These are phyloP conservation scores for Pisolithus sp. DNA, from an alignment of 768 basidiomycete species.

Conservation along the genomic window DNA sequence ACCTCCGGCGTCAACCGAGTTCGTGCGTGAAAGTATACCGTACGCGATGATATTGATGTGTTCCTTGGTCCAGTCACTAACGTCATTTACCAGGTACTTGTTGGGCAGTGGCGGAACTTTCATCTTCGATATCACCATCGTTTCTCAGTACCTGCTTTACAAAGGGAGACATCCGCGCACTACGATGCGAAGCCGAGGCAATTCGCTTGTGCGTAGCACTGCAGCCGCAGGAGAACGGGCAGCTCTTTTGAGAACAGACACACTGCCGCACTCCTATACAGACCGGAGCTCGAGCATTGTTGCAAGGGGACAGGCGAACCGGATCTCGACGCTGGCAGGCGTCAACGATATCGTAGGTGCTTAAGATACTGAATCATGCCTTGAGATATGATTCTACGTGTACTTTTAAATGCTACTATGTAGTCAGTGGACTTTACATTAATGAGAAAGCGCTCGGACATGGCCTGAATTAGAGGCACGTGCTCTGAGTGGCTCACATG, in stretches of 20 bases:
- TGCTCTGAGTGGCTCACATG: too few relatives aligned
- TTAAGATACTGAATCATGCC: too few relatives aligned
- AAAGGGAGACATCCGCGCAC: slow-evolving; percentile 39
- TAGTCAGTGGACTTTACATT: too few relatives aligned
- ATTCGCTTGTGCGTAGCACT: slow-evolving; percentile 19
- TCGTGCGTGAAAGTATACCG: slow-evolving; percentile 80
- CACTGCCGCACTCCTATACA: slow-evolving; percentile 24
- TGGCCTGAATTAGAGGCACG: too few relatives aligned
- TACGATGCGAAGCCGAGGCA: slow-evolving; percentile 20
- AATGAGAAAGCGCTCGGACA: too few relatives aligned
- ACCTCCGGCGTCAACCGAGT: slow-evolving; percentile 54
- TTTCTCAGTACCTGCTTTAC: slow-evolving; percentile 80
- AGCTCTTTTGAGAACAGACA: slow-evolving; percentile 41
- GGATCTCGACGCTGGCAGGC: slow-evolving; percentile 23
- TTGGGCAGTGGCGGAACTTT: slow-evolving; percentile 91
- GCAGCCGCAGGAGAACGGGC: slow-evolving; percentile 42
- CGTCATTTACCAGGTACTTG: slow-evolving; percentile 52
- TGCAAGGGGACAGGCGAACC: slow-evolving; percentile 27
- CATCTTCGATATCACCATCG: slow-evolving; percentile 88
- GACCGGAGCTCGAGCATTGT: slow-evolving; percentile 17
- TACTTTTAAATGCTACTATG: too few relatives aligned
- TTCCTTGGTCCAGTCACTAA: background rate
- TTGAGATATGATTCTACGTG: too few relatives aligned
- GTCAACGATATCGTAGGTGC: background rate
- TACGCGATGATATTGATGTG: slow-evolving; percentile 34